phyloP scores from a whole-genome alignment of 768 basidiomycete species.

The Termitomyces heimii region DNA sequence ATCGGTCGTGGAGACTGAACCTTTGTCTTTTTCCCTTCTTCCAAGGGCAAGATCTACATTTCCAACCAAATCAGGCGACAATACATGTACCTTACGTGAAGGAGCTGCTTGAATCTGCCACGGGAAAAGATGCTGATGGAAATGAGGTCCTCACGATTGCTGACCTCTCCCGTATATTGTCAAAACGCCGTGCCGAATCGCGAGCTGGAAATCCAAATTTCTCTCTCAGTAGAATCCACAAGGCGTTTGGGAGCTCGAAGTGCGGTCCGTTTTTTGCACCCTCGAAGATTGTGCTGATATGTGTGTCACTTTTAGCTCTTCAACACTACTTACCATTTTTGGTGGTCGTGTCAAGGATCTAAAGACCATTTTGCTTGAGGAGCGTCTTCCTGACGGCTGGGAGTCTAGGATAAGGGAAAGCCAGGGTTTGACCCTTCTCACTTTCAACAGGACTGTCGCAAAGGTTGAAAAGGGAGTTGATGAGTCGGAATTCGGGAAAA shows the following conservation, averaged over 20 bases:
- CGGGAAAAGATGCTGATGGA: constrained; percentile 49
- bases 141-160: constrained; percentile 42
- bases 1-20: constrained; percentile 1
- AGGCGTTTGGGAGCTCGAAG: constrained; percentile 64
- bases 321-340: constrained; percentile 59
- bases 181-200: constrained; percentile 58
- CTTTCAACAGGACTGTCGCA: constrained; percentile 45
- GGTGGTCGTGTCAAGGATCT: constrained; percentile 58
- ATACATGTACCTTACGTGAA: constrained; percentile 45
- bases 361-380: constrained; percentile 52
- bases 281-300: not conserved
- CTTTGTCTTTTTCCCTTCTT: constrained; percentile 23
- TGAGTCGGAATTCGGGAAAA: constrained; percentile 25
- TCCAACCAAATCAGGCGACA: constrained; percentile 46
- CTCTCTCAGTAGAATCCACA: constrained; percentile 43
- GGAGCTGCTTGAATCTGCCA: constrained; percentile 51
- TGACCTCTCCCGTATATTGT: constrained; percentile 52
- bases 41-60: constrained; percentile 41
- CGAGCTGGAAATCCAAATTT: constrained; percentile 50
- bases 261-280: constrained; percentile 30
- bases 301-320: constrained; percentile 34
- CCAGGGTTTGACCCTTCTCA: constrained; percentile 52
- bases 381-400: constrained; percentile 68
- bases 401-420: constrained; percentile 51
- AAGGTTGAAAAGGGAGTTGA: constrained; percentile 34